A percentile compares a stretch with the other conserved stretches of the same genome.
Conservation (phyloP, 2,329 filamentous ascomycete genomes). For the Xylaria digitata region DNA sequence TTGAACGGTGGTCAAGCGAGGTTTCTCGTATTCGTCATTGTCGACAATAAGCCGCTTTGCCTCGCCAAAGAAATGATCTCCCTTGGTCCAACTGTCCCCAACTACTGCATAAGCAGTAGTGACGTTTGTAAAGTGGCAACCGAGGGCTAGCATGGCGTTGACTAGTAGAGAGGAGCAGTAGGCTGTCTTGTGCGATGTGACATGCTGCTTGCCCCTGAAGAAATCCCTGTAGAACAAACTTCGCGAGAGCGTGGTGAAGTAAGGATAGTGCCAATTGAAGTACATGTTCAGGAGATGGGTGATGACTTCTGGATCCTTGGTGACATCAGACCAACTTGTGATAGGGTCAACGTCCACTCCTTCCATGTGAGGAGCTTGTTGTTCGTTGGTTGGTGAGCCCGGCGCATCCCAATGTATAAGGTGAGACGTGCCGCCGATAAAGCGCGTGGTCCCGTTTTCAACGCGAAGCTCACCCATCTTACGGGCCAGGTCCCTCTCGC, state of each 20-base stretch:
- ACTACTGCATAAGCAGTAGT: conserved; percentile 76
- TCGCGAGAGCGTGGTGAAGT: conserved; percentile 91
- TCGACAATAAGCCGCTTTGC: conserved; percentile 90
- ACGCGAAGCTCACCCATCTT: conserved; percentile 93
- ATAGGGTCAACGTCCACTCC: conserved; percentile 73
- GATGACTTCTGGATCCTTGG: conserved; percentile 80
- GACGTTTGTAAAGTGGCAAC: conserved; percentile 89
- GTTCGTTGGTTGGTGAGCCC: conserved; percentile 54
- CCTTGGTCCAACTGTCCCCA: conserved; percentile 84
- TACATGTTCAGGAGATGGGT: conserved; percentile 96
- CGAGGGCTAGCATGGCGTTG: conserved; percentile 92
- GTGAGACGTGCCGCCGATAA: conserved; percentile 94
- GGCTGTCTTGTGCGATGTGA: conserved; percentile 65
- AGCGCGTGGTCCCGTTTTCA: conserved; percentile 87
- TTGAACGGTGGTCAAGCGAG: conserved; percentile 89
- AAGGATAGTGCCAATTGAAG: conserved; percentile 97
- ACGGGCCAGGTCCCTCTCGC: conserved; percentile 84
- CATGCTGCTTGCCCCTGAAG: conserved; percentile 71
- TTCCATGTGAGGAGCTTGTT: conserved; percentile 60
- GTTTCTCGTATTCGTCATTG: conserved; percentile 92
- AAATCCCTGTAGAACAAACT: conserved; percentile 90
- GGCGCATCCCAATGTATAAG: conserved; percentile 80
- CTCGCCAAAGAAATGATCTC: conserved; percentile 95
- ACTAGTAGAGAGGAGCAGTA: conserved; percentile 93
- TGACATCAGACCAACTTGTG: conserved; percentile 89